Base-by-base conservation (phyloP, 2,329 filamentous ascomycete species). In the Hypoxylon sp. region DNA sequence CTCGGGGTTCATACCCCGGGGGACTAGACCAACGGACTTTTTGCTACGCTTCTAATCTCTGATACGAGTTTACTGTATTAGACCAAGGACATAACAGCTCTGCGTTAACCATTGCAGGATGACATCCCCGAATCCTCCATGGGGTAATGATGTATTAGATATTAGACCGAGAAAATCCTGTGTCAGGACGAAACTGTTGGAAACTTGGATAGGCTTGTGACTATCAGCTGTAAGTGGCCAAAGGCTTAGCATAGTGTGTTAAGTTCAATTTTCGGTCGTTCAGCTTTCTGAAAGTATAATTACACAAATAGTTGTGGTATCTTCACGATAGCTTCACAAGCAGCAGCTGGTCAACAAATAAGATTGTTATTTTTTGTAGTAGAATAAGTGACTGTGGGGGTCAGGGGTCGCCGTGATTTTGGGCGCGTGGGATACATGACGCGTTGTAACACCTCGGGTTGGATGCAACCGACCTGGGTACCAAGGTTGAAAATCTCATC, bases 261-360 rank as follows among this genome's bases (percentile, higher is more conserved):
- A 23, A 21, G 7, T 38, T 52, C 34, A 28, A 7, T 46, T 13
- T 51, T 25, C 23, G 17, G n/a, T 14, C 32, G 30, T 11, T 43
- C 14, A 32, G 28, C 17, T 43, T 57, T 46, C 14, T 23, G 7
- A 34, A 53, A 32, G 13, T 23, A 46, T 58, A 30, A 49, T 21
- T 36, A 14, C 5, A 21, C 10, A 36, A 46, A 43, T 48, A 23
- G 23, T 60, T 52, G 62, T 57, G 65, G 64, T 64, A 53, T 50
- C 62, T 70, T 66, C 49, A 60, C 60, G 65, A 66, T 64, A 53
- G 53, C 62, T 70, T 66, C 63, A 62, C 17, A 30, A 49, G 14
- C 4, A 56, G 38, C 34, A 10, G 32, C 25, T 50, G 19, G 41
- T 53, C 59, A 53, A 32, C 49, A 62, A 57, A 63, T 28, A 28